phyloP scores from a whole-genome alignment of 805 yeast species.

The Cyberlindnera mycetangii region DNA sequence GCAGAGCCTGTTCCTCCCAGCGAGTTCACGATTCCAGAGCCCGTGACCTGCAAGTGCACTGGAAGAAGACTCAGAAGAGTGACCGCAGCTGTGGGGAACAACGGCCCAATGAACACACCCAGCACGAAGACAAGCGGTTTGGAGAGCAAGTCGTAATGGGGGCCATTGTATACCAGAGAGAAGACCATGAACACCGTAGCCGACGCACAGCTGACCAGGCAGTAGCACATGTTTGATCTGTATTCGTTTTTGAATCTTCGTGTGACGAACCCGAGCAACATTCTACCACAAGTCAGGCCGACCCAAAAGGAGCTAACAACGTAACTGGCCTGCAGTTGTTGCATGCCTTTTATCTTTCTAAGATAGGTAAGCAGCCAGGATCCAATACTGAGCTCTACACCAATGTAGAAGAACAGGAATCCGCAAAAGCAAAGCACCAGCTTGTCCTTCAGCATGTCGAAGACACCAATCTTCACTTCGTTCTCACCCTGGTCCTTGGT shows the following conservation, averaged over 20 bases:
- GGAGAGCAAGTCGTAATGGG: conserved; percentile 2
- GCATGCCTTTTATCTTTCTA: conserved; percentile 49
- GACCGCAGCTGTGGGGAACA: conserved; percentile 70
- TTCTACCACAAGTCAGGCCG: conserved; percentile 65
- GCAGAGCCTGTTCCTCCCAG: conserved; percentile 87
- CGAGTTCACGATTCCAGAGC: conserved; percentile 74
- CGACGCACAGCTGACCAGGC: conserved; percentile 34
- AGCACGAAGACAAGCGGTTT: conserved; percentile 34
- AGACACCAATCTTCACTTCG: conserved; percentile 18
- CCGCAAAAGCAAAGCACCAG: conserved; percentile 47
- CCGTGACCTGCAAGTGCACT: conserved; percentile 52
- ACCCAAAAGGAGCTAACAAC: conserved; percentile 71
- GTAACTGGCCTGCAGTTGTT: conserved; percentile 48
- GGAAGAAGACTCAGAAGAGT: conserved; percentile 65
- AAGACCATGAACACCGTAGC: conserved; percentile 21
- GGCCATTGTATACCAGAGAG: conserved; percentile 12
- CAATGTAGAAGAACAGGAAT: conserved; percentile 61
- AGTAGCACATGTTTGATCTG: conserved; percentile 34
- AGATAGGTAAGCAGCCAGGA: conserved; percentile 71
- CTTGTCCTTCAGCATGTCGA: conserved; percentile 28
- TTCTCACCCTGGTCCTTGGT: conserved; percentile 19
- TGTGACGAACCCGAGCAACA: conserved; percentile 54
- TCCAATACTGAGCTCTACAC: conserved; percentile 66
- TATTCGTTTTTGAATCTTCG: conserved; percentile 44
- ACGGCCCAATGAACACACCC: conserved; percentile 66